A percentile compares a stretch with the other conserved stretches of the same genome.
These are phyloP conservation scores for Cercophora sp. DNA, from an alignment of 495 filamentous ascomycete species.

Conservation along the genomic window DNA sequence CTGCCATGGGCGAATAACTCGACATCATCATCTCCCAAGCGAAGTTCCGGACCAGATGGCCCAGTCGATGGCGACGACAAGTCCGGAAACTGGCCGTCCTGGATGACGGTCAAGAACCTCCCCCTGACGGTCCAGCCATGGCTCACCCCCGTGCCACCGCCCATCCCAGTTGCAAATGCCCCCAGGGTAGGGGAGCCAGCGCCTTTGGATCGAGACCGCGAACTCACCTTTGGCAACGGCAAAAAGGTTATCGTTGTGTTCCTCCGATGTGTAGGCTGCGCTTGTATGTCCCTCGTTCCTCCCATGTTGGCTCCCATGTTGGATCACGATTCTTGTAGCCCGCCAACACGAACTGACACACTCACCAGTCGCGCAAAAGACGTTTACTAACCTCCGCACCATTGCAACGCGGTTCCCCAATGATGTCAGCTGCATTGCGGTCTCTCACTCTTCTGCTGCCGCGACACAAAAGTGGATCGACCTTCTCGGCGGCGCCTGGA, in stretches of 20 bases:
- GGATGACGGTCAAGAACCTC: slow-evolving; percentile 40
- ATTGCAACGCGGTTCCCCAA: slow-evolving; percentile 40
- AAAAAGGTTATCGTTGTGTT: slow-evolving; percentile 47
- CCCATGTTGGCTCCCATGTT: neutral
- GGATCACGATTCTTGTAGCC: no score
- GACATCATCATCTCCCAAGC: no score
- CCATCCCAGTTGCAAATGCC: slow-evolving; percentile 38
- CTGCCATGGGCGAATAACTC: slow-evolving; percentile 15
- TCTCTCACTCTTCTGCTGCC: slow-evolving; percentile 48
- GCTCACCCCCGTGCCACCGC: slow-evolving; percentile 42
- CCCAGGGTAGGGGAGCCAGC: slow-evolving; percentile 45
- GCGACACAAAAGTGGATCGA: slow-evolving; percentile 49
- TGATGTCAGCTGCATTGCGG: slow-evolving; percentile 45
- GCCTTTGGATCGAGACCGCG: slow-evolving; percentile 43
- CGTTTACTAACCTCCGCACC: slow-evolving; percentile 46
- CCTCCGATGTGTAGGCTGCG: slow-evolving; percentile 54
- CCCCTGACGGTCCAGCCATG: slow-evolving; percentile 46
- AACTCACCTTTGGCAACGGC: slow-evolving; percentile 33
- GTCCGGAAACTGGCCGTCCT: slow-evolving; percentile 28
- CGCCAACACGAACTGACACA: neutral
- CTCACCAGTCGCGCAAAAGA: slow-evolving; percentile 50
- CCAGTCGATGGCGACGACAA: slow-evolving; percentile 28
- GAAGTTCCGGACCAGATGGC: no score
- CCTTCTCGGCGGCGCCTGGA: slow-evolving; percentile 44
- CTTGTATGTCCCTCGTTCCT: slow-evolving; percentile 32